Percentiles rank a stretch among this genome's conserved stretches.
phyloP scores from a whole-genome alignment of 2,329 filamentous ascomycete species.

The Colletotrichum filicis region DNA sequence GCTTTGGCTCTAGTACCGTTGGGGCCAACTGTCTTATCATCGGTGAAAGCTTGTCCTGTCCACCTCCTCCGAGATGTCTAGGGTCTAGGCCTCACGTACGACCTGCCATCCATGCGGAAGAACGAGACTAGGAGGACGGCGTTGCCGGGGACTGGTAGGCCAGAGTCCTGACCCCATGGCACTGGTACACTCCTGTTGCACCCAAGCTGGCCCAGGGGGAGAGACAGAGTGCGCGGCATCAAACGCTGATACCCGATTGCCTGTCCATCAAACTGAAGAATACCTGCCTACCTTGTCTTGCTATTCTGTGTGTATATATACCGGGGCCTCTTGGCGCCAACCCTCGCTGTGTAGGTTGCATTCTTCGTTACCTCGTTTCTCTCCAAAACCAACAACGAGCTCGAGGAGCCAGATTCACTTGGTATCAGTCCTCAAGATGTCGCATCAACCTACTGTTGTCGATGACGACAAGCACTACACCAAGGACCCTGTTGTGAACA shows the following conservation, averaged over 20 bases:
- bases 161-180: conserved; percentile 12
- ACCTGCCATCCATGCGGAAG: not conserved
- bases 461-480: conserved; percentile 25
- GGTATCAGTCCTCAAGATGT: conserved; percentile 14
- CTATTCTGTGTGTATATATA: conserved; percentile 14
- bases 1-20: not conserved
- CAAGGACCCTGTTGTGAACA: conserved; percentile 18
- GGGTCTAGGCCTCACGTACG: conserved; percentile 8
- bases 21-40: conserved; percentile 13
- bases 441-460: conserved; percentile 10
- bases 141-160: not conserved
- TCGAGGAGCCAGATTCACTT: not conserved
- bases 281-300: not conserved
- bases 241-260: not conserved
- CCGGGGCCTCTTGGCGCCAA: conserved; percentile 1
- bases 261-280: not conserved
- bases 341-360: not conserved
- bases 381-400: not conserved
- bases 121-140: conserved; percentile 1
- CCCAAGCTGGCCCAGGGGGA: not conserved
- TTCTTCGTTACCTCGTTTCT: not conserved
- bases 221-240: not conserved
- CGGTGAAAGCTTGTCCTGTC: conserved; percentile 27
- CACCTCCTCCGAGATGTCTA: not conserved
- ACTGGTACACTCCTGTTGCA: conserved; percentile 7